These are phyloP conservation scores for Russula olivacea DNA, from an alignment of 768 basidiomycete species.

Conservation along the genomic window DNA sequence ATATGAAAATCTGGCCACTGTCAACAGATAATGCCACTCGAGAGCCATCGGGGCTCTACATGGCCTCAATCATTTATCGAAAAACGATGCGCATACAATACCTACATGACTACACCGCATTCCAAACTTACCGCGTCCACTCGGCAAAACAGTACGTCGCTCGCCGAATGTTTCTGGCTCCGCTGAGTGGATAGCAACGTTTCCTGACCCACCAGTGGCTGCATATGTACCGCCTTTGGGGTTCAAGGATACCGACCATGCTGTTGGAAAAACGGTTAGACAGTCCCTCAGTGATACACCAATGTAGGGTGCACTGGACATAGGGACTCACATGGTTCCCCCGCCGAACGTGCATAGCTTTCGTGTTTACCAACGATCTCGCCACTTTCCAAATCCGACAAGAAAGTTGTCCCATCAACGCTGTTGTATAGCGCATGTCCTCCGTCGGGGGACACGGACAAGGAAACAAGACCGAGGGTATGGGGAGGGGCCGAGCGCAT, in stretches of 20 bases:
- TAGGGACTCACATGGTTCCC: conserved; percentile 60
- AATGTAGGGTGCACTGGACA: background rate
- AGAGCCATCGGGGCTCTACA: conserved; percentile 82
- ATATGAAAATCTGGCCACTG: conserved; percentile 81
- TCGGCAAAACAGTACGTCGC: conserved; percentile 50
- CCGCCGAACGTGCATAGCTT: conserved; percentile 58
- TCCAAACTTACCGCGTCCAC: conserved; percentile 72
- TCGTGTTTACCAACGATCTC: conserved; percentile 60
- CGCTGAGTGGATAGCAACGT: conserved; percentile 67
- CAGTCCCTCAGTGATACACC: background rate
- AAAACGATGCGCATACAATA: conserved; percentile 20
- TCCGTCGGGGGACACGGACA: conserved; percentile 67
- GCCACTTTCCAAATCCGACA: conserved; percentile 67
- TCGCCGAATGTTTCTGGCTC: conserved; percentile 60
- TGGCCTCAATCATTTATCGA: background rate
- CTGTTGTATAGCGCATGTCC: conserved; percentile 68
- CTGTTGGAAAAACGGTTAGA: conserved; percentile 34
- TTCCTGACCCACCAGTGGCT: conserved; percentile 66
- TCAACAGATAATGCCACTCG: conserved; percentile 79
- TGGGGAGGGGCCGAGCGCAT: conserved; percentile 60
- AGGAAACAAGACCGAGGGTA: conserved; percentile 77
- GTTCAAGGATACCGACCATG: conserved; percentile 81
- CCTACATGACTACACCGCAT: conserved; percentile 67
- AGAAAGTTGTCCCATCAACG: conserved; percentile 72
- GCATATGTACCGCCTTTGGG: conserved; percentile 70